Conservation (phyloP, 441 rosid genomes). For the Adansonia grandidieri region DNA sequence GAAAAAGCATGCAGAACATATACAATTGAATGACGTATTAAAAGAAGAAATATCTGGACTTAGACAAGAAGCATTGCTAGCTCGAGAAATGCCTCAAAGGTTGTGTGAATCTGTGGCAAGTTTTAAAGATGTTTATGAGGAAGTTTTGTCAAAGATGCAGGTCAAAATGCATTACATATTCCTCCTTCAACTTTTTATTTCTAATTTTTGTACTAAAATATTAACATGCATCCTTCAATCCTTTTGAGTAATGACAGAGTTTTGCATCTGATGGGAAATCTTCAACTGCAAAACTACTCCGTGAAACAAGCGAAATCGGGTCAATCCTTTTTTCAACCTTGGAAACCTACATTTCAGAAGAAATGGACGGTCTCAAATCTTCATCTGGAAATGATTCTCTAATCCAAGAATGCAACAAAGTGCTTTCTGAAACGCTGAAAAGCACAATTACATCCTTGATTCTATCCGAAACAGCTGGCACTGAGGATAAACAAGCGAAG, state of each 20-base stretch:
- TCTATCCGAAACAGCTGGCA: slow-evolving; percentile 39
- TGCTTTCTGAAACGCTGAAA: slow-evolving; percentile 51
- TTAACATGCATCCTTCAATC: slow-evolving; percentile 24
- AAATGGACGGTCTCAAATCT: slow-evolving; percentile 38
- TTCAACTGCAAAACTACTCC: slow-evolving; percentile 55
- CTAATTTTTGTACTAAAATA: background rate
- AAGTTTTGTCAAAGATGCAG: slow-evolving; percentile 55
- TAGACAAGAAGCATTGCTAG: slow-evolving; percentile 47
- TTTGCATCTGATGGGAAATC: slow-evolving; percentile 49
- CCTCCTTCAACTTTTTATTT: slow-evolving; percentile 25
- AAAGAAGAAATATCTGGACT: slow-evolving; percentile 64
- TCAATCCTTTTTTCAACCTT: slow-evolving; percentile 59
- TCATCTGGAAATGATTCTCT: slow-evolving; percentile 35
- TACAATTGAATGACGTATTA: slow-evolving; percentile 52
- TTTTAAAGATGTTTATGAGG: slow-evolving; percentile 58
- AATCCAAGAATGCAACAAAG: slow-evolving; percentile 50
- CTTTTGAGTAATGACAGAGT: slow-evolving; percentile 44
- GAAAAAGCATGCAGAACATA: slow-evolving; percentile 64
- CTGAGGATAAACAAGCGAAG: slow-evolving; percentile 40
- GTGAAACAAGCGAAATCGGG: slow-evolving; percentile 56
- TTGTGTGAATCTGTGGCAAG: slow-evolving; percentile 50
- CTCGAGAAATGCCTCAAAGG: slow-evolving; percentile 55
- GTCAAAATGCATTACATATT: slow-evolving; percentile 39
- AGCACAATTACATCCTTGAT: slow-evolving; percentile 44
- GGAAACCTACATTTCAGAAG: slow-evolving; percentile 51